Evolutionary conservation across 768 basidiomycete species (phyloP).

Genomic region (Leccinum truebloodii): DNA sequence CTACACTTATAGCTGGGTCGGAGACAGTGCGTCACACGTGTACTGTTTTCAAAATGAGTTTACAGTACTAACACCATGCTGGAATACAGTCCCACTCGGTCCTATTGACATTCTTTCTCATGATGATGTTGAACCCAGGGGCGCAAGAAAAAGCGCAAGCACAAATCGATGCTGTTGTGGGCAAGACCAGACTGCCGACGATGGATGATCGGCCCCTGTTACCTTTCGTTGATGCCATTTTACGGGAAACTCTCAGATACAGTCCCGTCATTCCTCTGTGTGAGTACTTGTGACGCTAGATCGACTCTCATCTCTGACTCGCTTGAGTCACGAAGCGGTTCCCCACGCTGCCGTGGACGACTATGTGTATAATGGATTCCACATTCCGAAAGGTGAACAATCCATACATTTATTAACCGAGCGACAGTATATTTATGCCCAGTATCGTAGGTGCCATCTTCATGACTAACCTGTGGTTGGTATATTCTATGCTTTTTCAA

Average conservation of each 20-base stretch:
- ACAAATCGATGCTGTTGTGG: background rate
- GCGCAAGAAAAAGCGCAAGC: background rate
- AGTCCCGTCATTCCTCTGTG: background rate
- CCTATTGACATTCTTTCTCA: background rate
- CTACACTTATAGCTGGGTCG: background rate
- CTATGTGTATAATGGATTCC: background rate
- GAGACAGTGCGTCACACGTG: background rate
- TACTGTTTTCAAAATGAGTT: background rate
- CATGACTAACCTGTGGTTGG: background rate
- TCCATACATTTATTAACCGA: background rate
- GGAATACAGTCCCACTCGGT: background rate
- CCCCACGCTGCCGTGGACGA: background rate
- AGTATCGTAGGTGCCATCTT: background rate
- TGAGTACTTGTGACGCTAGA: background rate
- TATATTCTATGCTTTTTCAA: background rate
- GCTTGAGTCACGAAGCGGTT: background rate
- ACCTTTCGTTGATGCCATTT: background rate
- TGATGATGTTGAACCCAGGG: background rate
- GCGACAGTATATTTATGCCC: background rate
- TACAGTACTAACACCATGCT: background rate
- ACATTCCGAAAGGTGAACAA: background rate
- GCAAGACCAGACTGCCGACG: background rate
- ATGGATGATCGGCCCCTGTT: background rate
- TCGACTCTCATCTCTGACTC: background rate
- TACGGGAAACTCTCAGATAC: background rate